Conservation (phyloP, 257 asterid species). For the Plectranthus barbatus region DNA sequence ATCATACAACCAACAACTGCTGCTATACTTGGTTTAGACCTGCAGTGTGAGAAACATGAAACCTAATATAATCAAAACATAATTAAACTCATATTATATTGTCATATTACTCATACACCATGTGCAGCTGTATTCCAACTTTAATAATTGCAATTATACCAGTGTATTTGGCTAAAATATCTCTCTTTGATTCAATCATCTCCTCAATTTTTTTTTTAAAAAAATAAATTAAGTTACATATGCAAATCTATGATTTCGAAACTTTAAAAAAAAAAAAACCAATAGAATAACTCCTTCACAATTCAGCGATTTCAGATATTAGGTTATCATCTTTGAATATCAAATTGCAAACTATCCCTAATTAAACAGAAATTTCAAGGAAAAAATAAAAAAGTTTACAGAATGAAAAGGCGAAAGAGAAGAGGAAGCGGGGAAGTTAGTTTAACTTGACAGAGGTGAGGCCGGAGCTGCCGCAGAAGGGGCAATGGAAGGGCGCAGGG, state of each 20-base stretch:
- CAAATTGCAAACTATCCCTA: not conserved
- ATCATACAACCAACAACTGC: slow-evolving; percentile 92
- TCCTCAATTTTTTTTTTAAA: too few relatives aligned
- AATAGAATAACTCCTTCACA: not conserved
- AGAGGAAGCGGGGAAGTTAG: not conserved
- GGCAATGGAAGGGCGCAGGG: slow-evolving; percentile 82
- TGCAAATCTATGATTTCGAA: too few relatives aligned
- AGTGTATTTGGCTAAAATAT: not conserved
- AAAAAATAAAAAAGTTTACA: not conserved
- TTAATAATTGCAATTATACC: not conserved
- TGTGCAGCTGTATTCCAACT: not conserved
- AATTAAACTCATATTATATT: too few relatives aligned
- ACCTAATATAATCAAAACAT: too few relatives aligned
- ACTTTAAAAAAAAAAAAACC: too few relatives aligned
- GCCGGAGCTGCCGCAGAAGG: slow-evolving; percentile 73
- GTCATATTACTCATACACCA: too few relatives aligned
- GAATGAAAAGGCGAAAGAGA: not conserved
- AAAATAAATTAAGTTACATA: too few relatives aligned
- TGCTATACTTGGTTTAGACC: slow-evolving; percentile 81
- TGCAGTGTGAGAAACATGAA: slow-evolving; percentile 24
- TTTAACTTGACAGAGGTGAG: slow-evolving; percentile 77
- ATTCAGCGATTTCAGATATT: not conserved
- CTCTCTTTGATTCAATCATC: not conserved
- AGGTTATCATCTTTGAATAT: not conserved
- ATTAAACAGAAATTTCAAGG: not conserved